Percentiles rank a stretch among this genome's conserved stretches.
phyloP scores from a whole-genome alignment of 139 green algal genomes.

The Gonium pectorale region DNA sequence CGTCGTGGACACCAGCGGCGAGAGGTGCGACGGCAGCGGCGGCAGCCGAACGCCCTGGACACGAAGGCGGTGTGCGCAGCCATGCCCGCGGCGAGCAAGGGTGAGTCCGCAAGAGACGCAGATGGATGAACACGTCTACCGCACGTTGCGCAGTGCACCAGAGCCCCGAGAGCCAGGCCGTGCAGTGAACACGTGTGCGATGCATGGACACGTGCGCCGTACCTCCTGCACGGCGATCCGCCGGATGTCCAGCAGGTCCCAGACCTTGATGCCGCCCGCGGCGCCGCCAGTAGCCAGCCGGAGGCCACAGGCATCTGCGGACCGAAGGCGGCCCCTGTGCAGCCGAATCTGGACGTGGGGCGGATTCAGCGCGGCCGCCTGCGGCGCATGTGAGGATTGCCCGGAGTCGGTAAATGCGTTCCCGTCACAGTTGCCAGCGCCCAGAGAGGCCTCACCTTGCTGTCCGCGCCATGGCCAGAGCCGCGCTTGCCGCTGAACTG shows the following conservation, averaged over 20 bases:
- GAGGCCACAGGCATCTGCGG: neutral
- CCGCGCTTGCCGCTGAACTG: neutral
- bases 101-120: too few relatives aligned
- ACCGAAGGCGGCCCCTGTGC: neutral
- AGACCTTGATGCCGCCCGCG: constrained; percentile 10
- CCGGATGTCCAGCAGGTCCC: constrained; percentile 6
- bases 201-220: too few relatives aligned
- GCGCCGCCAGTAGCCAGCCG: neutral
- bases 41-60: too few relatives aligned
- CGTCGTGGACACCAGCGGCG: too few relatives aligned
- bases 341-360: neutral
- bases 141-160: too few relatives aligned
- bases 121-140: too few relatives aligned
- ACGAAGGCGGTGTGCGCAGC: too few relatives aligned
- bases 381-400: neutral
- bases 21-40: too few relatives aligned
- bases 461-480: neutral
- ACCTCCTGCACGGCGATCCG: neutral
- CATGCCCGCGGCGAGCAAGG: too few relatives aligned
- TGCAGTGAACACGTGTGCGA: too few relatives aligned
- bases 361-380: neutral
- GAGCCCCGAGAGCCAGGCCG: too few relatives aligned
- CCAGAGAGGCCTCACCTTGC: neutral
- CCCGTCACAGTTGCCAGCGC: neutral
- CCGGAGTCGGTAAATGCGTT: neutral